A percentile compares a stretch with the other conserved stretches of the same genome.
Conservation (phyloP, 345 rosid genomes). For the Ceriops decandra region DNA sequence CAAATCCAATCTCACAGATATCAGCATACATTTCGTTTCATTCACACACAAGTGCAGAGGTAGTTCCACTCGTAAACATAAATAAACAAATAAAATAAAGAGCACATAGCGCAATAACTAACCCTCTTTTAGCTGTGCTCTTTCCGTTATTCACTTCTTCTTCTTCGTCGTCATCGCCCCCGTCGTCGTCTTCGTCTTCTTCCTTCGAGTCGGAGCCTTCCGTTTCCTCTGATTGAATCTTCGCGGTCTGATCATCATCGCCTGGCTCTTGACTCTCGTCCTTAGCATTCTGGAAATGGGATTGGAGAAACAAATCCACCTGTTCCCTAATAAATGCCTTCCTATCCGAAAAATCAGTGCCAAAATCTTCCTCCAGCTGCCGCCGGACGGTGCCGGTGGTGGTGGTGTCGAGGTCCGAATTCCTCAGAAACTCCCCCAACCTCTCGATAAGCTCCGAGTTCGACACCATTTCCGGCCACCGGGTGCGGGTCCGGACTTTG, state of each 20-base stretch:
- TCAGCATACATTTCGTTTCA: no score
- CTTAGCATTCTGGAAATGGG: conserved; percentile 19
- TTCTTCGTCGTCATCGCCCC: conserved; percentile 2
- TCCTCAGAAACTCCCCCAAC: conserved; percentile 33
- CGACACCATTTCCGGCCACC: conserved; percentile 30
- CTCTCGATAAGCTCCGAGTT: conserved; percentile 41
- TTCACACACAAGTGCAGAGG: no score
- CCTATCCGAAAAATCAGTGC: conserved; percentile 39
- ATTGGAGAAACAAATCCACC: conserved; percentile 40
- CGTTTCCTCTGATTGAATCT: conserved; percentile 26
- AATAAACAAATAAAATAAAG: neutral
- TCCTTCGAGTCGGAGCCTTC: conserved; percentile 17
- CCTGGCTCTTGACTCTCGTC: conserved; percentile 5
- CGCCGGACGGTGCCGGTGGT: conserved; percentile 42
- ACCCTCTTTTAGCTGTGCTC: conserved; percentile 31
- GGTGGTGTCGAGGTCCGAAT: conserved; percentile 48
- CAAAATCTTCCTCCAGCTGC: conserved; percentile 45
- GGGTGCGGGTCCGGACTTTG: no score
- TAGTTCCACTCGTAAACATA: no score
- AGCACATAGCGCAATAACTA: conserved; percentile 7
- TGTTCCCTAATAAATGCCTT: conserved; percentile 48
- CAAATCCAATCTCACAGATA: no score
- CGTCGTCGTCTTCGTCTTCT: conserved; percentile 13
- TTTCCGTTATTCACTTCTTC: conserved; percentile 21
- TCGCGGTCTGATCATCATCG: conserved; percentile 18